These are phyloP conservation scores for Stenocarpella maydis DNA, from an alignment of 2,329 filamentous ascomycete genomes.

Conservation along the genomic window DNA sequence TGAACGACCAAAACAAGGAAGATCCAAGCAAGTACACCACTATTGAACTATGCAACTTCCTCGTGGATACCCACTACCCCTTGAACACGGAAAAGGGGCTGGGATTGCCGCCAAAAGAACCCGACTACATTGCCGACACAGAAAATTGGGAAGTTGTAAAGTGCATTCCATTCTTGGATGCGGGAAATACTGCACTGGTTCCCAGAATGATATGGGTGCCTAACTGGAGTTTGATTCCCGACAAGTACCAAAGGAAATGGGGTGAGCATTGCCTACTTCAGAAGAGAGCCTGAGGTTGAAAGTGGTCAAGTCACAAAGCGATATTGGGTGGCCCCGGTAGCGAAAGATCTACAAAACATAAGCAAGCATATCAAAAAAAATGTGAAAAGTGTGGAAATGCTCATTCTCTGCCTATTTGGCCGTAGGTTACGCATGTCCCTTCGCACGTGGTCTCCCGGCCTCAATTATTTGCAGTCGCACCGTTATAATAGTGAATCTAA, in stretches of 20 bases:
- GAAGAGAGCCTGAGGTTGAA: conserved; percentile 45
- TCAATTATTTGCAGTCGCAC: conserved; percentile 34
- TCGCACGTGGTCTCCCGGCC: neutral
- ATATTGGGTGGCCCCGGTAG: no score
- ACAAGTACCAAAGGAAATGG: conserved; percentile 78
- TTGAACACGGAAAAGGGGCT: conserved; percentile 49
- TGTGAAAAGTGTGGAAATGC: neutral
- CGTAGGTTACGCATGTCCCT: neutral
- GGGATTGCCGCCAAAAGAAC: conserved; percentile 72
- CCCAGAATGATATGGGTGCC: conserved; percentile 86
- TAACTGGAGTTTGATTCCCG: conserved; percentile 72
- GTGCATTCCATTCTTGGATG: conserved; percentile 84
- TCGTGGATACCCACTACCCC: conserved; percentile 88
- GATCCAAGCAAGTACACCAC: conserved; percentile 88
- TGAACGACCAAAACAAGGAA: conserved; percentile 92
- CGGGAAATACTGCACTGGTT: conserved; percentile 74
- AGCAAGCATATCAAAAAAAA: neutral
- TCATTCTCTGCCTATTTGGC: neutral
- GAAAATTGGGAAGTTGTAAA: conserved; percentile 80
- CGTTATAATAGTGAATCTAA: conserved; percentile 54
- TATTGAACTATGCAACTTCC: conserved; percentile 77
- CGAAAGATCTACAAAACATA: neutral
- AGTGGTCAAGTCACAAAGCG: neutral
- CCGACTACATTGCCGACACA: conserved; percentile 77
- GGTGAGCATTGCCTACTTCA: conserved; percentile 86